A percentile compares a stretch with the other conserved stretches of the same genome.
phyloP scores from a whole-genome alignment of 129 eudicot species.

The Helianthus annuus region DNA sequence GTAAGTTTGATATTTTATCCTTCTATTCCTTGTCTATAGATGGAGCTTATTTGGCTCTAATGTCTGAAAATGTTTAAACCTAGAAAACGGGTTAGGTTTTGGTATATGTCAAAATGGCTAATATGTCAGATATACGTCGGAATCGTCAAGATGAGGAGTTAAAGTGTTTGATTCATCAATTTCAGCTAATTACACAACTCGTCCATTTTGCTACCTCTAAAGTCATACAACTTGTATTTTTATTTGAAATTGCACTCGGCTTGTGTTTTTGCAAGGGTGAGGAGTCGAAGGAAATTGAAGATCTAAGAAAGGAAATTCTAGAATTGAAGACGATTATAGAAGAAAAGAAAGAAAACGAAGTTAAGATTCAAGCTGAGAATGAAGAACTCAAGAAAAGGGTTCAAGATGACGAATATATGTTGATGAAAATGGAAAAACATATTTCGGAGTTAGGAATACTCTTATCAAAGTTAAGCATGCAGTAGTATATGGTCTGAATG shows the following conservation, averaged over 20 bases:
- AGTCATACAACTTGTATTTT: not conserved
- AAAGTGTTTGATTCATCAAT: slow-evolving; percentile 1
- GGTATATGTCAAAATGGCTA: not conserved
- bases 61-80: not conserved
- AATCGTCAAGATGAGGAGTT: not conserved
- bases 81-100: not conserved
- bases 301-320: slow-evolving; percentile 25
- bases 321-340: slow-evolving; percentile 27
- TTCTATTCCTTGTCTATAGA: not conserved
- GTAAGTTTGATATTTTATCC: slow-evolving; percentile 29
- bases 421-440: not conserved
- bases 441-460: slow-evolving; percentile 17
- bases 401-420: not conserved
- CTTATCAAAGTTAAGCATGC: not conserved
- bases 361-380: not conserved
- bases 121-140: not conserved
- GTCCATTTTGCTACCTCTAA: not conserved
- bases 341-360: slow-evolving; percentile 19
- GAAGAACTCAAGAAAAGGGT: not conserved
- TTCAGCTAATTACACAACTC: not conserved
- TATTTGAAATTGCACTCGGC: not conserved
- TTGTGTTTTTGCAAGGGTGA: slow-evolving; percentile 42
- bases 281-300: slow-evolving; percentile 13
- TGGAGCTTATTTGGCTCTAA: not conserved
- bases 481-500: not conserved